These are phyloP conservation scores for Gelatoporia subvermispora DNA, from an alignment of 768 basidiomycete species.

Conservation along the genomic window DNA sequence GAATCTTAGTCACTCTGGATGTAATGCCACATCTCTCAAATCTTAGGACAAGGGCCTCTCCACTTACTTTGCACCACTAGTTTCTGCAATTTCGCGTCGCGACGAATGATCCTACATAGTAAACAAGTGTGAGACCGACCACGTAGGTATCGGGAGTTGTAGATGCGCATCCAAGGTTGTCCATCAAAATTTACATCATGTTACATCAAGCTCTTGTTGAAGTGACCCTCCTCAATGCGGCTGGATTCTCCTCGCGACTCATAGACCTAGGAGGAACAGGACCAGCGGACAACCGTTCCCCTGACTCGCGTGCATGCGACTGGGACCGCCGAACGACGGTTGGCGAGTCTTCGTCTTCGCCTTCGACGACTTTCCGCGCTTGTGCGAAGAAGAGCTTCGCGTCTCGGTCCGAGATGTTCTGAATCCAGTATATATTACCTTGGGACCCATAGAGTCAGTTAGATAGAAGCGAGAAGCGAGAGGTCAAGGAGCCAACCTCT, in stretches of 20 bases:
- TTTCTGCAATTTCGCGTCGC: neutral
- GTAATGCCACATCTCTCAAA: too few relatives aligned
- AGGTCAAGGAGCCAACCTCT: constrained; percentile 62
- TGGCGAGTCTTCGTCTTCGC: constrained; percentile 13
- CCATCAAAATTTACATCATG: too few relatives aligned
- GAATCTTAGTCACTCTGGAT: too few relatives aligned
- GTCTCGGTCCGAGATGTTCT: constrained; percentile 78
- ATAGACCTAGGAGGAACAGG: too few relatives aligned
- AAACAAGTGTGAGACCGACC: neutral
- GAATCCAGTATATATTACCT: constrained; percentile 91
- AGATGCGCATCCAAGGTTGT: too few relatives aligned
- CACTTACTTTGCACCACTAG: neutral
- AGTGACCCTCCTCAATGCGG: too few relatives aligned
- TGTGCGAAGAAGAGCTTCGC: constrained; percentile 91
- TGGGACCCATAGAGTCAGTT: neutral
- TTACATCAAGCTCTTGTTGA: neutral
- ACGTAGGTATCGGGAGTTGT: neutral
- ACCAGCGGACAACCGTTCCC: too few relatives aligned
- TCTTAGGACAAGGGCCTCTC: too few relatives aligned
- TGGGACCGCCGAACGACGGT: too few relatives aligned
- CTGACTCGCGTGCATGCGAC: too few relatives aligned
- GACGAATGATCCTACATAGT: neutral
- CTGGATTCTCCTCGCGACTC: too few relatives aligned
- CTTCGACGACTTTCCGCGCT: constrained; percentile 49
- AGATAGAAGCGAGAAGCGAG: neutral